Percentiles rank a stretch among this genome's conserved stretches.
Evolutionary conservation across 2,329 filamentous ascomycete genomes (phyloP).

Genomic region (Aspergillus sp.): DNA sequence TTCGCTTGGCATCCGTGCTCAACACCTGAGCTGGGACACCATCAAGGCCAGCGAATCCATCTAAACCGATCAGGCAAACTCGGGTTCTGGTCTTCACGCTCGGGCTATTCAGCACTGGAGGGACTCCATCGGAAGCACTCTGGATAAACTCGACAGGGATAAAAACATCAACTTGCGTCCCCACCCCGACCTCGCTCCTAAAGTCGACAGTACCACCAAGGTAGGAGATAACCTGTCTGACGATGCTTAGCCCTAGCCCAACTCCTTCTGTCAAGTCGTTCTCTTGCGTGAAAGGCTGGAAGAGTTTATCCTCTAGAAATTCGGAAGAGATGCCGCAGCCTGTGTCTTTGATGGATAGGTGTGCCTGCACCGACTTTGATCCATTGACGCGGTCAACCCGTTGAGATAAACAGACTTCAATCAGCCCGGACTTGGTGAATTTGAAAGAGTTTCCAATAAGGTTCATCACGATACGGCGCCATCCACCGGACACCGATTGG

Average conservation of each 20-base stretch:
- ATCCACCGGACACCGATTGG: constrained; percentile 29
- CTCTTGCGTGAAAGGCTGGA: constrained; percentile 64
- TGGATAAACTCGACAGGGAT: constrained; percentile 21
- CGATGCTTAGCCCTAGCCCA: constrained; percentile 64
- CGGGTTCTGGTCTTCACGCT: constrained; percentile 12
- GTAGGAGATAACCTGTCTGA: constrained; percentile 56
- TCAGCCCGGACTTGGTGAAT: constrained; percentile 33
- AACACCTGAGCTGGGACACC: constrained; percentile 22
- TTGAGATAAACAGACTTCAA: constrained; percentile 30
- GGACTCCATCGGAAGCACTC: not conserved
- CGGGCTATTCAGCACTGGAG: not conserved
- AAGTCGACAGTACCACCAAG: constrained; percentile 59
- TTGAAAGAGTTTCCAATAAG: constrained; percentile 39
- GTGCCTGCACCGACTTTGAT: constrained; percentile 17
- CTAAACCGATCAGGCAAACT: constrained; percentile 29
- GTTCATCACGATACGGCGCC: constrained; percentile 39
- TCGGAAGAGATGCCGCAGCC: constrained; percentile 62
- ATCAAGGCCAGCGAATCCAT: constrained; percentile 23
- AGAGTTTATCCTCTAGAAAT: constrained; percentile 58
- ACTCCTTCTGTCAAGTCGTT: constrained; percentile 58
- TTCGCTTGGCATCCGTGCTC: constrained; percentile 28
- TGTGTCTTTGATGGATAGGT: constrained; percentile 57
- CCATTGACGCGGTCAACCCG: constrained; percentile 8
- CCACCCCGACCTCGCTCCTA: constrained; percentile 37
- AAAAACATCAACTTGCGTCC: constrained; percentile 30